Conservation (phyloP, 2,329 filamentous ascomycete species). For the Cercospora beticola region DNA sequence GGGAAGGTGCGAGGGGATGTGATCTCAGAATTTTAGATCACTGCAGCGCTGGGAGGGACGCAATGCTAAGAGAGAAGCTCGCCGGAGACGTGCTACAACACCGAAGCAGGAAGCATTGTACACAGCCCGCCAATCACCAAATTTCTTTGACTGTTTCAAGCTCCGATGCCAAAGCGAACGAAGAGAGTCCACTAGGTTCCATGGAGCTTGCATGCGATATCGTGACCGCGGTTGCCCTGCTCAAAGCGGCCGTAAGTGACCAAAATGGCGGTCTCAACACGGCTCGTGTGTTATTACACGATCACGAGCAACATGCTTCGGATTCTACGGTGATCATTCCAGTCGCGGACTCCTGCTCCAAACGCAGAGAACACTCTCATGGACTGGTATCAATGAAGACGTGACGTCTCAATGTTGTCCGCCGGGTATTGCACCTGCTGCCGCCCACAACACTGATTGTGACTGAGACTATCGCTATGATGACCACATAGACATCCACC, state of each 20-base stretch:
- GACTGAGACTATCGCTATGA: neutral
- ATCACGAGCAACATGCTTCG: neutral
- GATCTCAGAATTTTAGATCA: constrained; percentile 70
- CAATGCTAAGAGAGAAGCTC: neutral
- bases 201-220: neutral
- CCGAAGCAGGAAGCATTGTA: neutral
- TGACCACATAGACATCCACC: neutral
- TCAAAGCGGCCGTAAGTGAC: neutral
- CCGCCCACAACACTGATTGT: neutral
- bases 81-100: neutral
- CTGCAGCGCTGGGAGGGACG: neutral
- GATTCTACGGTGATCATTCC: neutral
- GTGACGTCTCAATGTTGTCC: neutral
- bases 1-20: constrained; percentile 86
- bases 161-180: neutral
- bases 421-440: neutral
- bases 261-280: neutral
- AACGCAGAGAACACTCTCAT: neutral
- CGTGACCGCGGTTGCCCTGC: neutral
- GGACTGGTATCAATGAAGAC: neutral
- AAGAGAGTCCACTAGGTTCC: neutral
- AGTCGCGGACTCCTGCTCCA: neutral
- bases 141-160: neutral
- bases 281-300: neutral
- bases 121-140: constrained; percentile 6